Conservation (phyloP, 192 early-diverging fungal genomes). For the Coemansia sp. region DNA sequence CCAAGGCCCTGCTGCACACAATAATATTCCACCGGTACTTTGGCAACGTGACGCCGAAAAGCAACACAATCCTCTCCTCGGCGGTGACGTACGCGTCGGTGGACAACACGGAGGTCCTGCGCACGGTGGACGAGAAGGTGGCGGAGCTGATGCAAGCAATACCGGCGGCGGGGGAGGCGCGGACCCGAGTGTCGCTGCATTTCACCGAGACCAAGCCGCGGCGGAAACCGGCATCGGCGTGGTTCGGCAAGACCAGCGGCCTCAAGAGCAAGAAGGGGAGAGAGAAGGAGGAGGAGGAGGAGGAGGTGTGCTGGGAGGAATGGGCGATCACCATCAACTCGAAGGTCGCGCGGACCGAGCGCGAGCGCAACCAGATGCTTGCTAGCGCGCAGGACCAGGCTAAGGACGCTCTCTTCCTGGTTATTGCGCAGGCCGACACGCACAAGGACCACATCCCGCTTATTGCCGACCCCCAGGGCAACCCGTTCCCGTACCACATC, state of each 20-base stretch:
- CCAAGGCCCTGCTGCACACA: slow-evolving; percentile 41
- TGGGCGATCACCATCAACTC: slow-evolving; percentile 31
- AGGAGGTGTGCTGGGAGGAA: slow-evolving; percentile 55
- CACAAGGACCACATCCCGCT: slow-evolving; percentile 54
- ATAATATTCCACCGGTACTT: slow-evolving; percentile 49
- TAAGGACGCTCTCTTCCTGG: slow-evolving; percentile 28
- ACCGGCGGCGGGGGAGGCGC: slow-evolving; percentile 18
- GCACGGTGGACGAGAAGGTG: slow-evolving; percentile 31
- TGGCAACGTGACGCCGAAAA: slow-evolving; percentile 42
- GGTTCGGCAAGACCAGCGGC: slow-evolving; percentile 37
- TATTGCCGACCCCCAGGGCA: slow-evolving; percentile 33
- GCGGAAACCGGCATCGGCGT: slow-evolving; percentile 15
- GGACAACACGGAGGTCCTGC: slow-evolving; percentile 23
- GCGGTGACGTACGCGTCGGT: slow-evolving; percentile 38
- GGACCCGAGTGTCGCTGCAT: slow-evolving; percentile 38
- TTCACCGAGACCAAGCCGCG: slow-evolving; percentile 49
- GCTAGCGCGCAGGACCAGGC: slow-evolving; percentile 32
- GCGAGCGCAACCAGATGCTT: slow-evolving; percentile 24
- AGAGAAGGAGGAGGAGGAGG: slow-evolving; percentile 40
- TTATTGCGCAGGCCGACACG: slow-evolving; percentile 37
- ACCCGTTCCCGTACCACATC: slow-evolving; percentile 52
- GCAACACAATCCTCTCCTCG: slow-evolving; percentile 15
- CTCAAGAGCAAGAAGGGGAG: too few species aligned
- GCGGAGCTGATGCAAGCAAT: slow-evolving; percentile 43
- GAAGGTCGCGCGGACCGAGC: slow-evolving; percentile 13